Conservation (phyloP, 169 alveolate species). For the Cryptosporidium viatorum region DNA sequence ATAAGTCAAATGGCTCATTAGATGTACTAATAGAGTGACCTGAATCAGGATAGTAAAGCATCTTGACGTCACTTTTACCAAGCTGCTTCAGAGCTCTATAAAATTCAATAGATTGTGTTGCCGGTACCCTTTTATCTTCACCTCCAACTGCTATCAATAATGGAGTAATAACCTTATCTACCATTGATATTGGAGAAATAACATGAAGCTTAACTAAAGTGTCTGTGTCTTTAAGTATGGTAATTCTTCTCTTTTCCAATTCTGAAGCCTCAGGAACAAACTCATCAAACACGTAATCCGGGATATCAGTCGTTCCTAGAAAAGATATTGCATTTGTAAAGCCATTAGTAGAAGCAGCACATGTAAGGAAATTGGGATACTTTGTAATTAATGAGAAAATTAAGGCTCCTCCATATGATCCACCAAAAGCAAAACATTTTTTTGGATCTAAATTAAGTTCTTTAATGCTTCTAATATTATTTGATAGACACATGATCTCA, state of each 20-base stretch:
- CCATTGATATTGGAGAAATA: slow-evolving; percentile 32
- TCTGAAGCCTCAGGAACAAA: slow-evolving; percentile 1
- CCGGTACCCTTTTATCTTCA: slow-evolving; percentile 42
- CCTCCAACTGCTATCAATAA: slow-evolving; percentile 50
- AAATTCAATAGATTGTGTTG: slow-evolving; percentile 63
- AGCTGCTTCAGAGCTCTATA: slow-evolving; percentile 30
- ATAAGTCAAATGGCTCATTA: slow-evolving; percentile 8
- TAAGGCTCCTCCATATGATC: slow-evolving; percentile 67
- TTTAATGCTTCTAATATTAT: background rate
- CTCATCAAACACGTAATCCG: slow-evolving; percentile 49
- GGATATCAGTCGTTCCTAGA: slow-evolving; percentile 45
- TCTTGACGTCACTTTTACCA: slow-evolving; percentile 46
- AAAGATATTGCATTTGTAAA: slow-evolving; percentile 32
- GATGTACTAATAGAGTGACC: slow-evolving; percentile 1
- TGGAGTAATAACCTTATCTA: slow-evolving; percentile 55
- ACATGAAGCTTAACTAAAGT: slow-evolving; percentile 11
- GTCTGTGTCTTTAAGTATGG: slow-evolving; percentile 6
- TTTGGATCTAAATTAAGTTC: slow-evolving; percentile 26
- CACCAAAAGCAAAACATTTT: slow-evolving; percentile 61
- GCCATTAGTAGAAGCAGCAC: slow-evolving; percentile 35
- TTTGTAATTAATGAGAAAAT: background rate
- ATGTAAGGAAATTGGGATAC: slow-evolving; percentile 16
- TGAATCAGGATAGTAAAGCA: slow-evolving; percentile 32
- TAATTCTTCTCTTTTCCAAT: background rate
- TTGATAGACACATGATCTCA: slow-evolving; percentile 9